These are phyloP conservation scores for Fusarium sp. DNA, from an alignment of 2,329 filamentous ascomycete genomes.

Conservation along the genomic window DNA sequence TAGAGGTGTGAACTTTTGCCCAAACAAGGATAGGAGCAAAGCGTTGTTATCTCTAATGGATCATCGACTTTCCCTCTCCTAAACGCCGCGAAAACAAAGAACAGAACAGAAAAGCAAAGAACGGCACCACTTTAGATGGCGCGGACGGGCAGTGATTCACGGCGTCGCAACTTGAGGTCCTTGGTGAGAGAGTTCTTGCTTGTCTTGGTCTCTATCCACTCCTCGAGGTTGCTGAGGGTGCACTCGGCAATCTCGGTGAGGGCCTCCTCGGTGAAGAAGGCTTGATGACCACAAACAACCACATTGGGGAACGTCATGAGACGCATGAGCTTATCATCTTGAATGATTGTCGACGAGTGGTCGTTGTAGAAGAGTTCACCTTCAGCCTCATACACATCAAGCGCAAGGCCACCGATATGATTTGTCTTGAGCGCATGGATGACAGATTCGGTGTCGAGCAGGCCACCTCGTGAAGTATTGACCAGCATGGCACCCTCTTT, in stretches of 20 bases:
- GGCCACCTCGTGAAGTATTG: slow-evolving; percentile 74
- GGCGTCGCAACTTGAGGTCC: slow-evolving; percentile 38
- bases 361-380: slow-evolving; percentile 72
- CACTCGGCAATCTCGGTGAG: slow-evolving; percentile 70
- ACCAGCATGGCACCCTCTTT: slow-evolving; percentile 70
- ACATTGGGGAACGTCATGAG: slow-evolving; percentile 76
- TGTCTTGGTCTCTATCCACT: slow-evolving; percentile 49
- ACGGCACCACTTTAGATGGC: slow-evolving; percentile 39
- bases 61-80: background rate
- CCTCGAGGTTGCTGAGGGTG: slow-evolving; percentile 66
- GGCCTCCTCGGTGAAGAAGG: slow-evolving; percentile 75
- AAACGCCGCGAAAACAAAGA: background rate
- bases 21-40: slow-evolving; percentile 1
- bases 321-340: slow-evolving; percentile 73
- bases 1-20: background rate
- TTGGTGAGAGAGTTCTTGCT: slow-evolving; percentile 49
- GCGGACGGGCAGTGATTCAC: slow-evolving; percentile 46
- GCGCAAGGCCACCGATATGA: slow-evolving; percentile 69
- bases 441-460: slow-evolving; percentile 69
- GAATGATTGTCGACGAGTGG: slow-evolving; percentile 70
- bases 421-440: slow-evolving; percentile 68
- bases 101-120: background rate
- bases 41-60: background rate
- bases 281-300: slow-evolving; percentile 73
- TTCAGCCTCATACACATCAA: slow-evolving; percentile 77